Evolutionary conservation across 78 protist species (phyloP), one percentile per base, ranked within the genome.

Genomic region (Creolimax fragrantissima): DNA sequence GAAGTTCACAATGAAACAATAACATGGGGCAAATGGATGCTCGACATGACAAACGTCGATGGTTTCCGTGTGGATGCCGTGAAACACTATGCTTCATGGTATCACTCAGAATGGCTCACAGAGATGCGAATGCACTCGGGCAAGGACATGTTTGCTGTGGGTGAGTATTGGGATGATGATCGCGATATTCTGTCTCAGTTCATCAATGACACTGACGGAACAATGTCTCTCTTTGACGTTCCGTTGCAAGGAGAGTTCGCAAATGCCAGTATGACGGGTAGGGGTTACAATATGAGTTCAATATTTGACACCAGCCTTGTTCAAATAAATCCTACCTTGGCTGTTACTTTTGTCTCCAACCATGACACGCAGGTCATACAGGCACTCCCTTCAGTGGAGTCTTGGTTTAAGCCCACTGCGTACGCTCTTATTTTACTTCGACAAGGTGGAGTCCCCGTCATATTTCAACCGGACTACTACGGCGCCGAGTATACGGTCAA

Each of bases 121-220:
- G 2, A 32, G 11, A 89, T 89, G 45, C 11, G 45, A 24, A 11
- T 24, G 32, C 11, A 35, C 11, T 17, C 11, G 2, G 7, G 43
- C 5, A 4, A 35, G 5, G 39, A 58, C 24, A 41, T 90, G 44
- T 90, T 90, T 67, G 92, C 88, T 5, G 92, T 90, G 5, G 92
- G 91, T 42, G 92, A 90, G 92, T 90, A 90, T 89, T 90, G 92
- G 92, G 43, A 90, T 11, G 88, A 43, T 11, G 92, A 90, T 90
- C 35, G 44, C 24, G 37, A 36, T 2, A 45, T 35, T 7, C 67
- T 90, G 35, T n/a, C 44, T 6, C 85, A 41, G 2, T 90, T 32
- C 67, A 45, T 90, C 5, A 89, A 90, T 17, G 43, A 90, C 35
- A 67, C 84, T 4, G 42, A 90, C 4, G 24, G 92, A 67, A 36